Conservation (phyloP, 345 rosid species). For the Ceriops tagal region DNA sequence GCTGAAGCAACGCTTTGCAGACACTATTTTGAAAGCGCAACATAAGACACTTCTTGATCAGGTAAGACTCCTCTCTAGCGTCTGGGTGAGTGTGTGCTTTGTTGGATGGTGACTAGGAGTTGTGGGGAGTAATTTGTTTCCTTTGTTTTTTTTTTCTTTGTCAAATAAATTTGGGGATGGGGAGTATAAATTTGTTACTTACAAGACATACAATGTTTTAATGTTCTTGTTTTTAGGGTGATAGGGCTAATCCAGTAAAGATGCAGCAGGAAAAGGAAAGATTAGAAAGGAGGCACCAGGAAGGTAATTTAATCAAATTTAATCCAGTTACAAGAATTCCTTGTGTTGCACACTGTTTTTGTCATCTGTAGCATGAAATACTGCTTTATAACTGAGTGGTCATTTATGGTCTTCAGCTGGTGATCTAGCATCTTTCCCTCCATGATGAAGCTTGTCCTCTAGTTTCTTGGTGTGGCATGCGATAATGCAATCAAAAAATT, state of each 20-base stretch:
- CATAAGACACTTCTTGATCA: constrained; percentile 57
- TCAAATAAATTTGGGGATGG: background rate
- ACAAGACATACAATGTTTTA: background rate
- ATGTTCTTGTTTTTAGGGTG: constrained; percentile 40
- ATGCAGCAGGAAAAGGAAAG: constrained; percentile 60
- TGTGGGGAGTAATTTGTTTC: background rate
- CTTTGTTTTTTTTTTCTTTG: background rate
- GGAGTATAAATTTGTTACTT: background rate
- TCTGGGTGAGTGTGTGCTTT: too few species aligned
- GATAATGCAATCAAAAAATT: too few species aligned
- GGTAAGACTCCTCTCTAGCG: constrained; percentile 30
- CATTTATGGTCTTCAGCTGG: too few species aligned
- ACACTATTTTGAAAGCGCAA: constrained; percentile 62
- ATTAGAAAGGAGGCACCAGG: constrained; percentile 62
- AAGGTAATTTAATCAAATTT: constrained; percentile 45
- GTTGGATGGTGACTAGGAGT: too few species aligned
- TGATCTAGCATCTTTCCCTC: too few species aligned
- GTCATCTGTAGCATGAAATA: too few species aligned
- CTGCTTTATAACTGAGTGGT: too few species aligned
- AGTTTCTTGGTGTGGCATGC: too few species aligned
- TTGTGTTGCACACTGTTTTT: too few species aligned
- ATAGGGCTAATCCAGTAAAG: constrained; percentile 54
- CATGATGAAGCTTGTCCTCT: too few species aligned
- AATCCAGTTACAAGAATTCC: too few species aligned
- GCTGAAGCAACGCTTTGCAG: constrained; percentile 70